phyloP scores from a whole-genome alignment of 2,329 filamentous ascomycete genomes.

The Colletotrichum orbiculare region DNA sequence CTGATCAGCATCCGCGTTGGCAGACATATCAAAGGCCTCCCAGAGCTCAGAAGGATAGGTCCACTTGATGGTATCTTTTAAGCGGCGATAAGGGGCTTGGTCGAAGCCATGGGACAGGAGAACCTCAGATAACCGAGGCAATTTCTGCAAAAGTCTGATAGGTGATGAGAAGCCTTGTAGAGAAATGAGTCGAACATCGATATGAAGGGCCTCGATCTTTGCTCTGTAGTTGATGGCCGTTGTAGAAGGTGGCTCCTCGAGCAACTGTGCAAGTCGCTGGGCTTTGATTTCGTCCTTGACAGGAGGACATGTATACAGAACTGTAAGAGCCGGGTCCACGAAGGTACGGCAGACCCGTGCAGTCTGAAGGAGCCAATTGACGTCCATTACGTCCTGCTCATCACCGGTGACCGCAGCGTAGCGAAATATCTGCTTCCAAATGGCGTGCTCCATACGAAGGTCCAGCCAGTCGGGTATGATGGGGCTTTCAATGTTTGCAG shows the following conservation, averaged over 20 bases:
- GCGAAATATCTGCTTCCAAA: conserved; percentile 76
- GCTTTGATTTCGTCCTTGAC: conserved; percentile 61
- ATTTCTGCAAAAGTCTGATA: conserved; percentile 68
- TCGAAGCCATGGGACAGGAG: conserved; percentile 79
- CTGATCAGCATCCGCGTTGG: conserved; percentile 55
- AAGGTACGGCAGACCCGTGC: conserved; percentile 74
- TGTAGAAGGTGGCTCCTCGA: conserved; percentile 63
- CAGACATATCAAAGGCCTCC: conserved; percentile 61
- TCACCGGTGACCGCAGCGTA: conserved; percentile 65
- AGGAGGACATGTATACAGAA: conserved; percentile 76
- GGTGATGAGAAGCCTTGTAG: conserved; percentile 58
- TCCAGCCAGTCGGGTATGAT: conserved; percentile 66
- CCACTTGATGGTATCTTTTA: conserved; percentile 72
- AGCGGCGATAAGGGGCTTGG: conserved; percentile 71
- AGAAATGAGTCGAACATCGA: conserved; percentile 76
- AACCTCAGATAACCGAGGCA: conserved; percentile 75
- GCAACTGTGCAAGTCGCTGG: conserved; percentile 58
- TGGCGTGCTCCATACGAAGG: conserved; percentile 70
- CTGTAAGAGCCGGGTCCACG: conserved; percentile 77
- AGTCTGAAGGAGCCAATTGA: conserved; percentile 73
- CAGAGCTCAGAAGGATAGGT: conserved; percentile 76
- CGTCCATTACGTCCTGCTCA: conserved; percentile 46
- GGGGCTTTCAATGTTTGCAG: not conserved
- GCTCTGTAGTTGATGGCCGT: conserved; percentile 72
- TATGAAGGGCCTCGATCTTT: conserved; percentile 76